Base-by-base conservation (phyloP, 2,329 filamentous ascomycete species). In the Grosmannia clavigera region DNA sequence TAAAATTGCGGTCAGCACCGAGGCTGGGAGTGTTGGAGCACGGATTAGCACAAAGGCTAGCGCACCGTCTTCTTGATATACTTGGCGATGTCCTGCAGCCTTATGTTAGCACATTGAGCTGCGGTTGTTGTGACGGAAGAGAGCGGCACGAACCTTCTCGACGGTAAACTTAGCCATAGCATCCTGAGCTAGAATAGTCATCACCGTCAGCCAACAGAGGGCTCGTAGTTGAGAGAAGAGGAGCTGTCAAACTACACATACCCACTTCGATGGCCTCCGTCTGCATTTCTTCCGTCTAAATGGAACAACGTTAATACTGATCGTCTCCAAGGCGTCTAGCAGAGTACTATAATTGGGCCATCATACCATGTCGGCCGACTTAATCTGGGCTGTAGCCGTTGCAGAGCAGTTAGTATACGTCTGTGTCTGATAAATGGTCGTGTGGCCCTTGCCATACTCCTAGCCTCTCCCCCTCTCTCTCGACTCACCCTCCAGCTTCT, bases 311-410 rank as follows among this genome's bases (percentile, higher is more conserved):
- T 50, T 33, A 40, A n/a, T 40, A 33, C 16, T 12, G 25, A 19
- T 27, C 35, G 3, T 35, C 38, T 25, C 16, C 6, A 5, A n/a
- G 2, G 48, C 3, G 46, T 25, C 46, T 27, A 50, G 46, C 9
- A 27, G 46, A 27, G 22, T 16, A 27, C 25, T 51, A 22, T 25
- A n/a, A 22, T 12, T 33, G 29, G 46, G 40, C 12, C 16, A 16
- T 38, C 64, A 11, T 81, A 97, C 94, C 94, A 99, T 99, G 72
- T 99, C 94, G 62, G 90, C 92, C 67, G 92, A 96, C 80, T 99
- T 99, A 75, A 99, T 86, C 77, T 96, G 91, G 64, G 90, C 94
- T 99, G 70, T 66, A 68, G 55, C 63, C 43, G 10, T 46, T 19
- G 19, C 5, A 46, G 43, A 58, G 50, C 9, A 52, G 25, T 22